Evolutionary conservation across 176 grass and related monocot species (phyloP), one percentile per base, ranked within the genome.

Genomic region (Rhynchospora pubera): DNA sequence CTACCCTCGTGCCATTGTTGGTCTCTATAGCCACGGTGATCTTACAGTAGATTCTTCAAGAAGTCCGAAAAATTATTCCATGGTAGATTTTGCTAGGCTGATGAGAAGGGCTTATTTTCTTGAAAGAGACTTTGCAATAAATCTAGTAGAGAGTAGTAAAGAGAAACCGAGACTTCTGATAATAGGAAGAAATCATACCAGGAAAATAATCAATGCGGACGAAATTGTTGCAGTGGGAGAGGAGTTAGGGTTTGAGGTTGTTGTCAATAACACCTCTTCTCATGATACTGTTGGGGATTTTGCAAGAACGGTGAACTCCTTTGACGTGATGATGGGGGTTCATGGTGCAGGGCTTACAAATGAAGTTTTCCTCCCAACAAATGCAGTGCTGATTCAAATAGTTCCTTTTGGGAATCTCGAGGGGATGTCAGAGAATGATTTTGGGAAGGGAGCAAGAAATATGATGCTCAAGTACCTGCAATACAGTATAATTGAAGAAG

Each of bases 281-380:
- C 83, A 75, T 79, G 88, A 84, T 13, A n/a, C n/a, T n/a, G 85
- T 97, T 47, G 82, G 82, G 7, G 19, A 86, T 48, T 93, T 93
- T 14, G 88, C 93, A 0, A 70, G 3, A 55, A 85, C 87, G 16
- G 90, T 95, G 7, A 95, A 95, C 86, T 90, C 87, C 6, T 87
- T 82, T 10, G 93, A 95, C 65, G 90, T 92, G 3, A 87, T 95
- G 93, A 62, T 95, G 74, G 93, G 93, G 13, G 88, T 95, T 22
- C 90, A 92, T 16, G 93, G 93, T 70, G 93, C 88, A 0, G 93
- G 93, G 43, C 84, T 95, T 1, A 85, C 88, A 1, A 95, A 95
- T 84, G 68, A 88, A 83, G 78, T 95, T 46, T 95, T 95, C 86
- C 86, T 95, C 0, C 93, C 93, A 0, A 86, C 85, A 47, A 87